Evolutionary conservation across 1,284 basidiomycete genomes (phyloP), one percentile per base, ranked within the genome.

Genomic region (Leccinum pachyderme): DNA sequence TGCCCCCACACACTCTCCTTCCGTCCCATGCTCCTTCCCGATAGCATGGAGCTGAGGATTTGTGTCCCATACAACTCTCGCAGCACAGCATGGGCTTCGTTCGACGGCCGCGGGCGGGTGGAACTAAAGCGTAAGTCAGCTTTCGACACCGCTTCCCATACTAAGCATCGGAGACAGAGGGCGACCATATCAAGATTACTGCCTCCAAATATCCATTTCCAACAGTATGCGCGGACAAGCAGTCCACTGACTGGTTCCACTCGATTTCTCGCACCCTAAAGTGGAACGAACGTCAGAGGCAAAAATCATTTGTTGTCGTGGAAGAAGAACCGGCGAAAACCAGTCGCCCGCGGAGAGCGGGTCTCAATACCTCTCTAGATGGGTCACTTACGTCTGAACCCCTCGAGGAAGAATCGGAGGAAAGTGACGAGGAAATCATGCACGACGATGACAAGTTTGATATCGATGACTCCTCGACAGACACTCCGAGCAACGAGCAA

Each of bases 1-100:
- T 99, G 97, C 68, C 97, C 97, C 0, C 97, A 99, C 72, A 99
- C 97, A 0, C 81, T 99, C 7, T 98, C 95, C 4, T 99, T 99
- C 83, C 85, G 97, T 45, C 97, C 97, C 1, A 98, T 99, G 96
- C 80, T 99, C 4, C 78, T 99, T 18, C 97, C 97, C 1, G 97
- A 99, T 71, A 96, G 90, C 67, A 98, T 99, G 93, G 97, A 99
- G 69, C 79, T 99, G 49, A 87, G 97, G 13, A 94, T 99, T 41
- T 98, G 95, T 63, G 97, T 99, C 15, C 97, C 97, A 0, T 99
- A 95, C 78, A 98, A 98, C 72, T 98, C 96, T 25, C 80, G 97
- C 41, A 95, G 93, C 68, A 99, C 96, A 0, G 97, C 97, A 4
- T 99, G 97, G 97, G 97, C 94, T 9, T 95, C 93, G 37, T 99